Evolutionary conservation across 768 basidiomycete species (phyloP).

Genomic region (Serpula lacrymans): DNA sequence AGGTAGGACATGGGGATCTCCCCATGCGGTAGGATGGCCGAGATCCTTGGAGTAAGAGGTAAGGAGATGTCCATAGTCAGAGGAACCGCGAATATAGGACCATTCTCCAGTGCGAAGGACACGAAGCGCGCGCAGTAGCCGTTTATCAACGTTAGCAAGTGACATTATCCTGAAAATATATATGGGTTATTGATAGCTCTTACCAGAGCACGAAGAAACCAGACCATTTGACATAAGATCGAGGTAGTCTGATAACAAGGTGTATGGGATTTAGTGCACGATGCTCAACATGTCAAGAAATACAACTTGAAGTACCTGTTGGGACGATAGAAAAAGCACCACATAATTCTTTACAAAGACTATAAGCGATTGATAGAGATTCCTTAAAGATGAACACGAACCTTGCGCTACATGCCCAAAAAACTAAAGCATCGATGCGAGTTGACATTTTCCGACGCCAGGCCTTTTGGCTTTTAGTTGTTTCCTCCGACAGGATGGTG

Average conservation of each 20-base stretch:
- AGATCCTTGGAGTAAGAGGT: constrained; percentile 49
- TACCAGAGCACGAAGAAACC: neutral
- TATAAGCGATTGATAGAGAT: constrained; percentile 3
- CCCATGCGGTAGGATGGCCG: constrained; percentile 60
- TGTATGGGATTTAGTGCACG: constrained; percentile 2
- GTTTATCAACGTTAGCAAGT: constrained; percentile 63
- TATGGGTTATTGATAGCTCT: neutral
- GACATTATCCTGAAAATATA: constrained; percentile 52
- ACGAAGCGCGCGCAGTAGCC: constrained; percentile 53
- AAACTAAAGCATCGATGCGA: constrained; percentile 63
- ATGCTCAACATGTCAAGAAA: neutral
- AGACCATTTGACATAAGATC: constrained; percentile 59
- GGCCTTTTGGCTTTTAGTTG: constrained; percentile 15
- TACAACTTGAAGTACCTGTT: constrained; percentile 43
- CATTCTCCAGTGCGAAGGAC: constrained; percentile 52
- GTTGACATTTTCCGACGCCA: constrained; percentile 36
- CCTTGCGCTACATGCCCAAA: constrained; percentile 80
- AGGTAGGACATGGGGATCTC: constrained; percentile 56
- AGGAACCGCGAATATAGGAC: constrained; percentile 52
- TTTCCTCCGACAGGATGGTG: neutral
- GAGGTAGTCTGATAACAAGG: constrained; percentile 30
- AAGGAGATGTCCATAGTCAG: constrained; percentile 38
- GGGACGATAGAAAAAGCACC: constrained; percentile 83
- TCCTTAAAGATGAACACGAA: constrained; percentile 24
- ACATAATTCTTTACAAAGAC: constrained; percentile 63